Evolutionary conservation across 176 grass and related monocot species (phyloP), one percentile per base, ranked within the genome.

Genomic region (Alopecurus myosuroides): DNA sequence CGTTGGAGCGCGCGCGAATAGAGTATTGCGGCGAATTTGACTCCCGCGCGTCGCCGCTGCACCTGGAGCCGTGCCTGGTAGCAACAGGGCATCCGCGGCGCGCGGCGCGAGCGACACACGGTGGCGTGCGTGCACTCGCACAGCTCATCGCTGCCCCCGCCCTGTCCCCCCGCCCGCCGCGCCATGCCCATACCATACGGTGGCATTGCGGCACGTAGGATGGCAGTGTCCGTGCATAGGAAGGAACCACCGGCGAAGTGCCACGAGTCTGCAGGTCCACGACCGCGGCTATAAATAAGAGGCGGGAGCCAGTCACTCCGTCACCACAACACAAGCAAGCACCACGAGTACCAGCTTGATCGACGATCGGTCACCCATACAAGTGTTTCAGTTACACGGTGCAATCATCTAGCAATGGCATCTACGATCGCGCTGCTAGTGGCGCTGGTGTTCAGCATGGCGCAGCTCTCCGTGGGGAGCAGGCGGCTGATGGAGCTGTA

Each of bases 401-500:
- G 51, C 23, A 37, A n/a, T n/a, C n/a, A 49, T 68, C 9, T 61
- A 10, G 50, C 28, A 67, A 88, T 92, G 90, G 78, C 34, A 29
- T 87, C 76, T 19, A 4, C 13, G 2, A 0, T 56, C 13, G 36
- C 71, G 2, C 58, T 92, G 31, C 7, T 90, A 48, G 28, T 23
- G n/a, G 29, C 63, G 9, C 15, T 81, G 30, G 53, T 84, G 2
- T 70, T 84, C 22, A 77, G 28, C 89, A 63, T 94, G 74, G 78
- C 78, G 26, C 69, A 86, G 17, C 73, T 78, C 72, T 84, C 77
- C 5, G 34, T 6, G 6, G 92, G 92, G 9, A 82, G 89, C 77
- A 91, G 92, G 77, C 89, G 39, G 80, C 83, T 91, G 33, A 70
- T 78, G 70, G 79, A 88, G 64, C 69, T 91, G 79, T 90, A 90